Conservation (phyloP, 371 early-diverging fungal genomes). For the Circinella minor region DNA sequence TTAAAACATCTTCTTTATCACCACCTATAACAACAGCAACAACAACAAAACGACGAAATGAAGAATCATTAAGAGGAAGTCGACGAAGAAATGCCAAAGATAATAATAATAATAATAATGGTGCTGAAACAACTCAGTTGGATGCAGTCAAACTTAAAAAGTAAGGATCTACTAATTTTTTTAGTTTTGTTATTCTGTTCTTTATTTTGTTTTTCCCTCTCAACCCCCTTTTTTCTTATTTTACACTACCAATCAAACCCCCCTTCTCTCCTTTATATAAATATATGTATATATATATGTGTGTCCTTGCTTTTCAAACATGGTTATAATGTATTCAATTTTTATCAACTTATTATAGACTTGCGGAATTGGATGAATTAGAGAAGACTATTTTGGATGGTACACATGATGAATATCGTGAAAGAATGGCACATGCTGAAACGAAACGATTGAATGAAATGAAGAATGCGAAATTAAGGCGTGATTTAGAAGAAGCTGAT, state of each 20-base stretch:
- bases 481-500: conserved; percentile 19
- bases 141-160: conserved; percentile 13
- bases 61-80: conserved; percentile 5
- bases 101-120: not conserved
- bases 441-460: conserved; percentile 20
- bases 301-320: no score
- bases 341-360: conserved; percentile 3
- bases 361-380: conserved; percentile 25
- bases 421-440: conserved; percentile 18
- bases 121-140: conserved; percentile 14
- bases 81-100: conserved; percentile 12
- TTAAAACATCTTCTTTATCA: not conserved
- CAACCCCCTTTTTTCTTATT: not conserved
- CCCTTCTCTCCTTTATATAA: not conserved
- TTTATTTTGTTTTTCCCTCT: not conserved
- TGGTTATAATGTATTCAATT: not conserved
- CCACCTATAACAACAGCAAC: not conserved
- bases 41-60: conserved; percentile 12
- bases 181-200: not conserved
- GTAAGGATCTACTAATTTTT: not conserved
- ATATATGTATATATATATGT: no score
- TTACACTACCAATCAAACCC: not conserved
- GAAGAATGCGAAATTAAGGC: conserved; percentile 13
- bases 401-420: conserved; percentile 22
- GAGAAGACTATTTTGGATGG: conserved; percentile 23